A percentile compares a stretch with the other conserved stretches of the same genome.
Evolutionary conservation across 2,329 filamentous ascomycete species (phyloP).

Genomic region (Coniella vitis): DNA sequence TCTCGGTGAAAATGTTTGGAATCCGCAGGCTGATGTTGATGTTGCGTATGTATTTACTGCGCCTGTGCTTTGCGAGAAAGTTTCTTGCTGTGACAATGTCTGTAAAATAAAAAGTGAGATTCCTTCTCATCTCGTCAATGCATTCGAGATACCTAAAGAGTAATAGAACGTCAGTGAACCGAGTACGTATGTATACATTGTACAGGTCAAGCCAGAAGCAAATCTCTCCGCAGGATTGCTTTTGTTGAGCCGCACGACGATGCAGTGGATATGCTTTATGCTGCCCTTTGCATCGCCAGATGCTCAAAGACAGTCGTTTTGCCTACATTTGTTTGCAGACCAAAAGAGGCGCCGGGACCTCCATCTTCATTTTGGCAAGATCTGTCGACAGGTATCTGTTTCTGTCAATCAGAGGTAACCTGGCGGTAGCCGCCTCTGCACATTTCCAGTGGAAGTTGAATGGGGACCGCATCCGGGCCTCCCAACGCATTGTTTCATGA

Average conservation of each 20-base stretch:
- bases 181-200: too few relatives aligned
- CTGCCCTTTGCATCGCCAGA: too few relatives aligned
- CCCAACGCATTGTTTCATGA: conserved; percentile 9
- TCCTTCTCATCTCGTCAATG: conserved; percentile 19
- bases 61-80: conserved; percentile 20
- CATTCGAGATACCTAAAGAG: conserved; percentile 23
- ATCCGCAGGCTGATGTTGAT: conserved; percentile 23
- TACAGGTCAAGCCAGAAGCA: neutral
- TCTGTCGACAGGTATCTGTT: conserved; percentile 1
- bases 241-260: neutral
- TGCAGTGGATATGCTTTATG: too few relatives aligned
- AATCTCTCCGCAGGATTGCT: too few relatives aligned
- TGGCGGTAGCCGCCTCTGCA: conserved; percentile 8
- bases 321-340: conserved; percentile 24
- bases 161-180: too few relatives aligned
- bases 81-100: conserved; percentile 18
- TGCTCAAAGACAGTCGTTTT: neutral
- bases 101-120: conserved; percentile 25
- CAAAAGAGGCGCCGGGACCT: conserved; percentile 15
- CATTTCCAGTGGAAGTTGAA: conserved; percentile 15
- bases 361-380: neutral
- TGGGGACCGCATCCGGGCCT: conserved; percentile 9
- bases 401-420: neutral
- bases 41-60: conserved; percentile 15
- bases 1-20: conserved; percentile 21